Evolutionary conservation across 768 basidiomycete species (phyloP).

Genomic region (Amylocystis lapponica): DNA sequence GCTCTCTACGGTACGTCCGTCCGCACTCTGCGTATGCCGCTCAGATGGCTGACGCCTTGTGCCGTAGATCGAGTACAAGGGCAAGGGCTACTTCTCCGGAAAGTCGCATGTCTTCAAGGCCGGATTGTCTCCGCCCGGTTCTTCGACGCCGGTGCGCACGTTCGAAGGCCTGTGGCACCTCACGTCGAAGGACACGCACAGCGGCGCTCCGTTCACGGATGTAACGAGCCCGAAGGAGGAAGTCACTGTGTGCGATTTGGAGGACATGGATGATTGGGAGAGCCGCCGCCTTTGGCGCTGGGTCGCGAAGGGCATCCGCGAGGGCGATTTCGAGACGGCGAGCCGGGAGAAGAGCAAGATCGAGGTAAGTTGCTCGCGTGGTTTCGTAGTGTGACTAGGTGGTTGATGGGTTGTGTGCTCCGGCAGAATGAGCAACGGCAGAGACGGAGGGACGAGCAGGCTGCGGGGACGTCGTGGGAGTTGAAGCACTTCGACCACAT

Average conservation of each 20-base stretch:
- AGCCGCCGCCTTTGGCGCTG: conserved; percentile 78
- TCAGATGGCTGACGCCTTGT: not conserved
- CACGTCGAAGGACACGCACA: conserved; percentile 47
- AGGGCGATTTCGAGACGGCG: conserved; percentile 90
- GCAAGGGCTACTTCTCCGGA: conserved; percentile 92
- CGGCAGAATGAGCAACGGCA: conserved; percentile 88
- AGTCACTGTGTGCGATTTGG: conserved; percentile 55
- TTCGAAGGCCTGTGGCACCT: conserved; percentile 84
- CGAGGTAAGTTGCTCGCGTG: conserved; percentile 50
- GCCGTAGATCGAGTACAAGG: conserved; percentile 79
- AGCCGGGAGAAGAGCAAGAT: conserved; percentile 84
- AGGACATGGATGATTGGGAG: conserved; percentile 77
- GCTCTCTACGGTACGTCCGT: conserved; percentile 39
- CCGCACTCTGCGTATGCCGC: not conserved
- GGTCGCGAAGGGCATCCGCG: conserved; percentile 87
- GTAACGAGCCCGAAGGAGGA: conserved; percentile 71
- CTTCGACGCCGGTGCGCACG: conserved; percentile 35
- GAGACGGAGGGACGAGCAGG: conserved; percentile 73
- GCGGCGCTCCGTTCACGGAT: conserved; percentile 64
- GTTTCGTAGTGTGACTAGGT: not conserved
- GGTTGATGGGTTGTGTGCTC: not conserved
- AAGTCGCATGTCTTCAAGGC: conserved; percentile 94
- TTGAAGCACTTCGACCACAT: conserved; percentile 73
- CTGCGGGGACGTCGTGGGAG: conserved; percentile 67
- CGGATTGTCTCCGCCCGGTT: conserved; percentile 46